phyloP scores from a whole-genome alignment of 225 moss, liverwort and hornwort genomes.

The Bryum argenteum region DNA sequence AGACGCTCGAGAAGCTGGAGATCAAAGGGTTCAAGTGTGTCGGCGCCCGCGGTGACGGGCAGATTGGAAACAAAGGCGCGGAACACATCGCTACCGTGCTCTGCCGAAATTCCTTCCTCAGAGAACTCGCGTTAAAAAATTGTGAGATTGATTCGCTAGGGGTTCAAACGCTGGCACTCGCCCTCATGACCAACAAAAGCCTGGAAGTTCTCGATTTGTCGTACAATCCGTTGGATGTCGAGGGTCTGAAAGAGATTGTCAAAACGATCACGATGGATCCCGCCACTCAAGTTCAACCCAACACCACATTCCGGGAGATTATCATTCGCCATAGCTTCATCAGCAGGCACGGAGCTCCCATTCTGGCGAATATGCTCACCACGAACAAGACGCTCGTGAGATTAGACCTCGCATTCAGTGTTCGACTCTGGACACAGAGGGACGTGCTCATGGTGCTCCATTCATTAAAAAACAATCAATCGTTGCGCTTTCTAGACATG shows the following conservation, averaged over 20 bases:
- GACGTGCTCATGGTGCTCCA: conserved; percentile 52
- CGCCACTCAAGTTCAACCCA: conserved; percentile 42
- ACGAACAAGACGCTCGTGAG: conserved; percentile 54
- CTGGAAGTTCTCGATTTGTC: conserved; percentile 58
- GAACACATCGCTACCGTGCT: conserved; percentile 51
- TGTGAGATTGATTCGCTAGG: conserved; percentile 61
- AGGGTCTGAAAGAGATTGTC: conserved; percentile 56
- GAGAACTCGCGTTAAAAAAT: conserved; percentile 56
- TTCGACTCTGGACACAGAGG: conserved; percentile 50
- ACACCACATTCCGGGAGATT: conserved; percentile 50
- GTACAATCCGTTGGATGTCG: conserved; percentile 54
- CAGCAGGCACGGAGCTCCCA: conserved; percentile 40
- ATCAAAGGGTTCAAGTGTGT: conserved; percentile 58
- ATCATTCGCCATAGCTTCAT: conserved; percentile 65
- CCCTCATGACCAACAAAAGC: conserved; percentile 40
- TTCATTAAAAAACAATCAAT: conserved; percentile 52
- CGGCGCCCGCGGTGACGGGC: conserved; percentile 48
- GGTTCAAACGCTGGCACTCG: conserved; percentile 56
- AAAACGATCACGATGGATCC: conserved; percentile 63
- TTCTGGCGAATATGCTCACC: conserved; percentile 57
- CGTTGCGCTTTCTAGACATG: conserved; percentile 50
- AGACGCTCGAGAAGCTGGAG: conserved; percentile 53
- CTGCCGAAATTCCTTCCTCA: conserved; percentile 44
- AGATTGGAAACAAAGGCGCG: conserved; percentile 64
- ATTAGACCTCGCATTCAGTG: conserved; percentile 55